Evolutionary conservation across 78 protist species (phyloP).

Genomic region (Pigoraptor vietnamica): DNA sequence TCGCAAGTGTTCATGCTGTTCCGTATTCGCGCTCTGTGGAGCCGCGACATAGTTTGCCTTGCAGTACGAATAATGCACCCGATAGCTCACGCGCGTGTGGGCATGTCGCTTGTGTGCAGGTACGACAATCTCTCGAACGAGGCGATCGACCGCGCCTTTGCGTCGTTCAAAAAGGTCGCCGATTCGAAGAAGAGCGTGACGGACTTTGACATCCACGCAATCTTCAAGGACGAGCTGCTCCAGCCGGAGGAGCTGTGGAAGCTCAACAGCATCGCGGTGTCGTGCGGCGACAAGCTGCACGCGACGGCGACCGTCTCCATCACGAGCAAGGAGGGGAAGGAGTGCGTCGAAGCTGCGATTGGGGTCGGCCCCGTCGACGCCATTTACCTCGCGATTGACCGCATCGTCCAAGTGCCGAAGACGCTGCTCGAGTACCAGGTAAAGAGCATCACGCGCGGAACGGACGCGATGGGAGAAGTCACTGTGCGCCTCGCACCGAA

Average conservation of each 20-base stretch:
- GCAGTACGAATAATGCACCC: too few relatives aligned
- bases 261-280: slow-evolving; percentile 23
- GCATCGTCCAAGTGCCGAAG: neutral
- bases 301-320: slow-evolving; percentile 28
- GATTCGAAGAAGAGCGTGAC: slow-evolving; percentile 53
- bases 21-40: too few relatives aligned
- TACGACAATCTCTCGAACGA: slow-evolving; percentile 25
- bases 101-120: too few relatives aligned
- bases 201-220: slow-evolving; percentile 35
- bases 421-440: slow-evolving; percentile 21
- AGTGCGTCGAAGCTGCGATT: slow-evolving; percentile 6
- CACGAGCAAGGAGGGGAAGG: neutral
- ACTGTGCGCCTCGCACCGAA: slow-evolving; percentile 13
- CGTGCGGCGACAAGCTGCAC: slow-evolving; percentile 5
- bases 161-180: slow-evolving; percentile 32
- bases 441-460: slow-evolving; percentile 17
- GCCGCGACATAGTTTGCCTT: too few relatives aligned
- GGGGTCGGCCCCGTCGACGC: slow-evolving; percentile 58
- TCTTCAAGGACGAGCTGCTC: slow-evolving; percentile 29
- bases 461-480: slow-evolving; percentile 35
- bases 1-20: too few relatives aligned
- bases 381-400: slow-evolving; percentile 25
- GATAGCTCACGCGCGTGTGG: too few relatives aligned
- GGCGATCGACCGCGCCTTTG: neutral
- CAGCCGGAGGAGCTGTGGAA: neutral